phyloP scores from a whole-genome alignment of 805 yeast species.

The Hanseniaspora lindneri region DNA sequence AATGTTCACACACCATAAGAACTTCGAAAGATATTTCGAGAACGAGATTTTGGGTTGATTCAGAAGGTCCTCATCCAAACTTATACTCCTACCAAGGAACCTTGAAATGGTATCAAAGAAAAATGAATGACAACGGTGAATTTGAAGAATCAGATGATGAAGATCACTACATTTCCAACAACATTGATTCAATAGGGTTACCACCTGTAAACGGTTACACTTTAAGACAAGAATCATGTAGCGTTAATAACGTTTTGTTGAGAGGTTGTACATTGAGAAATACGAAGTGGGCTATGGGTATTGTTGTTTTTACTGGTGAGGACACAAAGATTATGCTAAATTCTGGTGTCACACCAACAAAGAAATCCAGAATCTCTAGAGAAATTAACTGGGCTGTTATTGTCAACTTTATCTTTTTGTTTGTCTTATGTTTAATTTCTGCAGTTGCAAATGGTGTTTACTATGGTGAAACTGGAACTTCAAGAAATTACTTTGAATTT shows the following conservation, averaged over 20 bases:
- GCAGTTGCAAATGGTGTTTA: slow-evolving; percentile 62
- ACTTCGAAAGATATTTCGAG: slow-evolving; percentile 39
- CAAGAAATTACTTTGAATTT: slow-evolving; percentile 56
- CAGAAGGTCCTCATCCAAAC: slow-evolving; percentile 76
- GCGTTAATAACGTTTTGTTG: slow-evolving; percentile 54
- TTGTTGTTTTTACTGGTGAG: slow-evolving; percentile 64
- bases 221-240: slow-evolving; percentile 45
- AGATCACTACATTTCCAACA: slow-evolving; percentile 7
- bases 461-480: slow-evolving; percentile 36
- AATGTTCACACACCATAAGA: slow-evolving; percentile 42
- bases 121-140: background rate
- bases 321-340: slow-evolving; percentile 75
- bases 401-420: slow-evolving; percentile 52
- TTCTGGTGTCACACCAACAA: slow-evolving; percentile 69
- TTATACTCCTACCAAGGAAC: slow-evolving; percentile 68
- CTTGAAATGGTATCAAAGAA: slow-evolving; percentile 41
- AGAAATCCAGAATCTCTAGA: slow-evolving; percentile 58
- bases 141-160: slow-evolving; percentile 15
- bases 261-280: slow-evolving; percentile 72
- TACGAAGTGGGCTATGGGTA: slow-evolving; percentile 72
- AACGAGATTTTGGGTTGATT: slow-evolving; percentile 55
- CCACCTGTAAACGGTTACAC: slow-evolving; percentile 9
- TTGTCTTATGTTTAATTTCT: slow-evolving; percentile 54
- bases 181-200: slow-evolving; percentile 18
- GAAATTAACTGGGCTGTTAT: slow-evolving; percentile 62